These are phyloP conservation scores for Didymella pomorum DNA, from an alignment of 2,329 filamentous ascomycete species.

Conservation along the genomic window DNA sequence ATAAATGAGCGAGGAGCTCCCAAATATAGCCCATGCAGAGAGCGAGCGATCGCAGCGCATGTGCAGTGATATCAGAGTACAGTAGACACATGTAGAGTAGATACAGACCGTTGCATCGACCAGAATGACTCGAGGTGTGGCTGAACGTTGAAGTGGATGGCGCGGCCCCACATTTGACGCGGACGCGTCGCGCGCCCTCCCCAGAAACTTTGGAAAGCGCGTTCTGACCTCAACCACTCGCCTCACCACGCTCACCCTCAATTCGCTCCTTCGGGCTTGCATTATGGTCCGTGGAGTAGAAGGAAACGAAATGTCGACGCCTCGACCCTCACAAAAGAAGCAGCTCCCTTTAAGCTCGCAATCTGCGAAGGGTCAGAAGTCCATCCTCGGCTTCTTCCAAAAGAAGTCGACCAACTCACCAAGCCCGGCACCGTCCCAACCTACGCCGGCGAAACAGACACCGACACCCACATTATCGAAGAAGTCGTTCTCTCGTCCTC, in stretches of 20 bases:
- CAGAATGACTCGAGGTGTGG: not conserved
- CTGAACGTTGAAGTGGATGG: slow-evolving; percentile 7
- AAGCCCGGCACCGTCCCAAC: slow-evolving; percentile 46
- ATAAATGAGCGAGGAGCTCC: not conserved
- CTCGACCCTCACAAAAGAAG: slow-evolving; percentile 57
- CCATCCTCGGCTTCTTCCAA: slow-evolving; percentile 82
- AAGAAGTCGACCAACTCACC: slow-evolving; percentile 63
- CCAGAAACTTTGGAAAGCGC: slow-evolving; percentile 13
- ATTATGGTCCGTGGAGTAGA: slow-evolving; percentile 57
- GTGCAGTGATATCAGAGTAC: too few species aligned
- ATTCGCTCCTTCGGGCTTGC: not conserved
- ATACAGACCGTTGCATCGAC: not conserved
- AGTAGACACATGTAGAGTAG: not conserved
- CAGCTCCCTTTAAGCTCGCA: slow-evolving; percentile 56
- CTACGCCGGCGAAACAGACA: slow-evolving; percentile 39
- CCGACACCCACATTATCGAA: slow-evolving; percentile 40
- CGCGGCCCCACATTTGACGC: slow-evolving; percentile 9
- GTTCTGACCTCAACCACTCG: slow-evolving; percentile 1
- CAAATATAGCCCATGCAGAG: not conserved
- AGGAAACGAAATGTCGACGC: slow-evolving; percentile 57
- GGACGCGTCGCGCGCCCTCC: slow-evolving; percentile 17
- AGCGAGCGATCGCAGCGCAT: not conserved
- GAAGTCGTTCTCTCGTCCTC: slow-evolving; percentile 43
- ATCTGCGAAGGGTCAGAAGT: slow-evolving; percentile 69
- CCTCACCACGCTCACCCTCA: slow-evolving; percentile 1